Percentiles rank a stretch among this genome's conserved stretches.
Evolutionary conservation across 768 basidiomycete genomes (phyloP).

Genomic region (Termitomyces sp.): DNA sequence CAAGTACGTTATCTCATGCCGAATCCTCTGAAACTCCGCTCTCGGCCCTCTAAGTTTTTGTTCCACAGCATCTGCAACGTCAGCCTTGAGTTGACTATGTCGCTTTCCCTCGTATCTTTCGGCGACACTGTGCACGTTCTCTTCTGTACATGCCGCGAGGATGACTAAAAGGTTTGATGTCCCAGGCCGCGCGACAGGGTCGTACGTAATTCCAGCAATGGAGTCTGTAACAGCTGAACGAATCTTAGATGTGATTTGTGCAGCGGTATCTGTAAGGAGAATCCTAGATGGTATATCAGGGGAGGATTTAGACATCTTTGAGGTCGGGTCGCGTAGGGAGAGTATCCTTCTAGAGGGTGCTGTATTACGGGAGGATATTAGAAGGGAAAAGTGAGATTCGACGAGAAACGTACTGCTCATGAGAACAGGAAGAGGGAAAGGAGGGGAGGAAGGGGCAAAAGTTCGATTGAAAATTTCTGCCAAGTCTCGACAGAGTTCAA

Average conservation of each 20-base stretch:
- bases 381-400: background rate
- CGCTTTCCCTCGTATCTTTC: conserved; percentile 47
- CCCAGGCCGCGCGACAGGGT: conserved; percentile 77
- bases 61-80: conserved; percentile 71
- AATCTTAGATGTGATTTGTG: conserved; percentile 64
- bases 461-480: conserved; percentile 79
- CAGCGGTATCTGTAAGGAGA: conserved; percentile 70
- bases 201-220: conserved; percentile 66
- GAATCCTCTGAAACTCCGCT: conserved; percentile 60
- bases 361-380: conserved; percentile 22
- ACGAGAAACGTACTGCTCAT: conserved; percentile 56
- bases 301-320: conserved; percentile 96
- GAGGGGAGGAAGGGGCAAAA: conserved; percentile 38
- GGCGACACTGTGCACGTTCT: conserved; percentile 40
- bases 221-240: conserved; percentile 86
- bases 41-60: conserved; percentile 62
- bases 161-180: conserved; percentile 79
- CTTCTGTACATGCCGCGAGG: conserved; percentile 64
- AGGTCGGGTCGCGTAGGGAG: conserved; percentile 77
- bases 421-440: conserved; percentile 72
- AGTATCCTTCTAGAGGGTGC: conserved; percentile 79
- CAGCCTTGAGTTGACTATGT: conserved; percentile 66
- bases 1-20: conserved; percentile 56
- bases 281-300: conserved; percentile 77
- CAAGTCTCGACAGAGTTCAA: conserved; percentile 83